Conservation (phyloP, 2,329 filamentous ascomycete species). For the Dactylellina parvicollis region DNA sequence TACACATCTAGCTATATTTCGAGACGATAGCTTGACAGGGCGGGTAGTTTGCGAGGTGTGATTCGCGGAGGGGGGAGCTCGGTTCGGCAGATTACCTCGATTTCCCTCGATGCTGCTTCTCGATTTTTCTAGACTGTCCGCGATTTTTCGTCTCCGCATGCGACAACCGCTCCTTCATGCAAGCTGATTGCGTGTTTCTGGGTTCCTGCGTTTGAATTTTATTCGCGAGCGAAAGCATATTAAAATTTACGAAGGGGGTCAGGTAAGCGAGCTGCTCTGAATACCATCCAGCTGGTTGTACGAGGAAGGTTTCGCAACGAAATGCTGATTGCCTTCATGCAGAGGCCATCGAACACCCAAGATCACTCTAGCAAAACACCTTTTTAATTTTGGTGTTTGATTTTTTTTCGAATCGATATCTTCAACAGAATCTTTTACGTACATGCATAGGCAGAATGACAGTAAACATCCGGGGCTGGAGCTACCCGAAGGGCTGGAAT, state of each 20-base stretch:
- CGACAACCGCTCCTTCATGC: constrained; percentile 39
- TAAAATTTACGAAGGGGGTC: constrained; percentile 10
- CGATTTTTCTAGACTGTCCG: not conserved
- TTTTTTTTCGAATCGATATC: not conserved
- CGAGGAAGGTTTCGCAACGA: too few relatives aligned
- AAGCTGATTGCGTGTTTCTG: constrained; percentile 46
- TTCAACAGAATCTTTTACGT: constrained; percentile 16
- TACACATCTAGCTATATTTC: constrained; percentile 7
- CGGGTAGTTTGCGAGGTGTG: constrained; percentile 24
- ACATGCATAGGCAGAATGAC: constrained; percentile 2
- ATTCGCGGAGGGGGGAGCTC: constrained; percentile 45
- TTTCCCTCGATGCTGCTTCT: constrained; percentile 10
- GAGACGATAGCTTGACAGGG: constrained; percentile 38
- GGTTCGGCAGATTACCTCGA: not conserved
- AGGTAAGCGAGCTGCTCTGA: constrained; percentile 8
- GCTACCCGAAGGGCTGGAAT: not conserved
- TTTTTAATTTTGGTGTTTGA: not conserved
- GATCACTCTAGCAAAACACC: not conserved
- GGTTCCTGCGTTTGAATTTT: constrained; percentile 51
- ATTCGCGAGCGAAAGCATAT: constrained; percentile 18
- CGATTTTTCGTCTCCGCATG: constrained; percentile 18
- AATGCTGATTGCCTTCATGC: constrained; percentile 22
- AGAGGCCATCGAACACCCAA: not conserved
- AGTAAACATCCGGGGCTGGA: not conserved
- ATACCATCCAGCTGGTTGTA: not conserved